phyloP scores from a whole-genome alignment of 148 eudicot genomes.

The Gaultheria prostrata region DNA sequence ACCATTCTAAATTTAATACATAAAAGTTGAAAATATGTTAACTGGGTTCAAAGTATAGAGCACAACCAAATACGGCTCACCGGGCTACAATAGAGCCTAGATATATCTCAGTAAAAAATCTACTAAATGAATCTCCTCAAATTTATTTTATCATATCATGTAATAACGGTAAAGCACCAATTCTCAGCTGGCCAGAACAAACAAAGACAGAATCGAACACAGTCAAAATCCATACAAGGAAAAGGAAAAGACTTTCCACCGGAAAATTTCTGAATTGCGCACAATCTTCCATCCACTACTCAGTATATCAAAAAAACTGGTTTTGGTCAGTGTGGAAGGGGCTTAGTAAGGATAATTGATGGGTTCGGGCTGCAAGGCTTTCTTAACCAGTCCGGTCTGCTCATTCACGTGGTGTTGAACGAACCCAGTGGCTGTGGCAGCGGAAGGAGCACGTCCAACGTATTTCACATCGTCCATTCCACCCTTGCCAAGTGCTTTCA shows the following conservation, averaged over 20 bases:
- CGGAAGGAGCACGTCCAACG: conserved; percentile 74
- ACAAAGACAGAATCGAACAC: background rate
- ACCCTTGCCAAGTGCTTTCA: conserved; percentile 63
- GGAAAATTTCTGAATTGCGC: background rate
- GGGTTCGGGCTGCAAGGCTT: conserved; percentile 60
- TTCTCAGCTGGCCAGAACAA: background rate
- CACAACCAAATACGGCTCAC: background rate
- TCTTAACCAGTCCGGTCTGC: conserved; percentile 60
- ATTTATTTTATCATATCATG: background rate
- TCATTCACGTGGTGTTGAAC: conserved; percentile 50
- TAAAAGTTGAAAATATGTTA: background rate
- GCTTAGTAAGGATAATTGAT: conserved; percentile 24
- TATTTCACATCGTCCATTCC: conserved; percentile 59
- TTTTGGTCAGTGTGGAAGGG: background rate
- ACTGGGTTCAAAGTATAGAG: background rate
- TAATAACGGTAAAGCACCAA: background rate
- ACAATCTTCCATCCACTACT: background rate
- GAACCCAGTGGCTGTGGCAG: conserved; percentile 90
- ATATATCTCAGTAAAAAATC: background rate
- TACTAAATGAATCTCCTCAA: background rate
- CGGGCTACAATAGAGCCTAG: background rate
- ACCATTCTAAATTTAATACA: too few species aligned
- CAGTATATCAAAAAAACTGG: background rate
- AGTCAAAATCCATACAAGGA: background rate
- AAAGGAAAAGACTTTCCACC: background rate